Conservation (phyloP, 208 protist species). For the Trypanosoma caninum region DNA sequence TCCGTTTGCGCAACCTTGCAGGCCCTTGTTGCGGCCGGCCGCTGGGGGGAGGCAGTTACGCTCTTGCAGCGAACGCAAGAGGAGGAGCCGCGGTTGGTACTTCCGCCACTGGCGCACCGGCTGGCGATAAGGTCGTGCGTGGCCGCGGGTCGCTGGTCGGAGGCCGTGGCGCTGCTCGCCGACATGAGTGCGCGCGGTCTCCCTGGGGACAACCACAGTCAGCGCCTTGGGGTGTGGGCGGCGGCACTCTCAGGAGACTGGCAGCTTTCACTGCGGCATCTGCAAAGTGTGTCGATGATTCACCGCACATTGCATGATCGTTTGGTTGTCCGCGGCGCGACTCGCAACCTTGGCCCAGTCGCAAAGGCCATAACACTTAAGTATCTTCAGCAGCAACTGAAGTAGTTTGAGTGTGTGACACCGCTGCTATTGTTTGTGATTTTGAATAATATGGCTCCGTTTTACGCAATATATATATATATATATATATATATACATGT, state of each 20-base stretch:
- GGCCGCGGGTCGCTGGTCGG: slow-evolving; percentile 37
- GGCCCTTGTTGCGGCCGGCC: slow-evolving; percentile 46
- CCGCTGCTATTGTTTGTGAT: too few species aligned
- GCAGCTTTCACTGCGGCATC: slow-evolving; percentile 57
- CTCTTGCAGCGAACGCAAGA: slow-evolving; percentile 35
- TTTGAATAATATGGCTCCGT: too few species aligned
- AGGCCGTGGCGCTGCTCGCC: slow-evolving; percentile 43
- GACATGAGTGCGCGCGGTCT: slow-evolving; percentile 63
- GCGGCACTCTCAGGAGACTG: slow-evolving; percentile 64
- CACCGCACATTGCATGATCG: slow-evolving; percentile 62
- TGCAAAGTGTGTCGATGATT: slow-evolving; percentile 40
- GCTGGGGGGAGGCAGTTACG: slow-evolving; percentile 47
- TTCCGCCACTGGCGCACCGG: slow-evolving; percentile 73
- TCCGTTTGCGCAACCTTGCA: slow-evolving; percentile 66
- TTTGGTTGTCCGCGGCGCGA: slow-evolving; percentile 55
- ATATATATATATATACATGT: too few species aligned
- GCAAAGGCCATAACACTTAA: slow-evolving; percentile 57
- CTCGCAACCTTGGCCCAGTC: slow-evolving; percentile 38
- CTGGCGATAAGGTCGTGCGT: slow-evolving; percentile 68
- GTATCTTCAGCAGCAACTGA: slow-evolving; percentile 45
- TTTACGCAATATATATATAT: too few species aligned
- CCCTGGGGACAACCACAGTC: slow-evolving; percentile 68
- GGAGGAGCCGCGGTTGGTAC: slow-evolving; percentile 59
- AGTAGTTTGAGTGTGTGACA: not conserved
- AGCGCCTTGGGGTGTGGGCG: slow-evolving; percentile 68